Conservation (phyloP, 768 basidiomycete species). For the Boletus vinaceobasis region DNA sequence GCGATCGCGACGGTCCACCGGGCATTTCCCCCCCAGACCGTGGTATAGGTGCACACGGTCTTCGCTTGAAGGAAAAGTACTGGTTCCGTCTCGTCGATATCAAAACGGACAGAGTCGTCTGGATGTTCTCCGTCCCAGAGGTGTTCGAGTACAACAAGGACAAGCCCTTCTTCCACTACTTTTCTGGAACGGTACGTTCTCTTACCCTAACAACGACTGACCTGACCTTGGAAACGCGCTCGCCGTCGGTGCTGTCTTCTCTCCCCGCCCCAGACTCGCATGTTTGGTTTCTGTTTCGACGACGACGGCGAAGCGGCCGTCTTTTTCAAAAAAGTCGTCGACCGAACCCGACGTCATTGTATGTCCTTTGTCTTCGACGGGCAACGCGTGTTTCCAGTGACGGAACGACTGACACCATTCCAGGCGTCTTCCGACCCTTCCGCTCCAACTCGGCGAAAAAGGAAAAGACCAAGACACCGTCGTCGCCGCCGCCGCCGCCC, state of each 20-base stretch:
- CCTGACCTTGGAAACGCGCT: neutral
- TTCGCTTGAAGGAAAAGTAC: slow-evolving; percentile 36
- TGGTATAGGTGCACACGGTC: slow-evolving; percentile 17
- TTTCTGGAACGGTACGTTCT: slow-evolving; percentile 73
- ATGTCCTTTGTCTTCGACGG: neutral
- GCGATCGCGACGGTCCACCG: slow-evolving; percentile 28
- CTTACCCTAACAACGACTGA: neutral
- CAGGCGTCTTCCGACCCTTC: slow-evolving; percentile 29
- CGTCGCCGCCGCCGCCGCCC: slow-evolving; percentile 25
- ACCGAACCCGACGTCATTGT: slow-evolving; percentile 45
- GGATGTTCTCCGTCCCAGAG: slow-evolving; percentile 63
- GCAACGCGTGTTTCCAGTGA: neutral
- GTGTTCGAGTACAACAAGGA: slow-evolving; percentile 74
- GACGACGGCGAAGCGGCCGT: slow-evolving; percentile 57
- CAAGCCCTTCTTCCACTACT: slow-evolving; percentile 89
- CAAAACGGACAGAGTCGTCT: slow-evolving; percentile 55
- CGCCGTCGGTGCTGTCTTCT: neutral
- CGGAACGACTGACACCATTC: neutral
- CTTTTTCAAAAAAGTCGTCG: slow-evolving; percentile 59
- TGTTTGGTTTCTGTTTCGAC: slow-evolving; percentile 56
- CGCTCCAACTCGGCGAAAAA: slow-evolving; percentile 26
- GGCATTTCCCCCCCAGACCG: slow-evolving; percentile 20
- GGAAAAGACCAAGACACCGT: slow-evolving; percentile 34
- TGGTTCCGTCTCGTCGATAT: slow-evolving; percentile 68
- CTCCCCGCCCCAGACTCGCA: slow-evolving; percentile 31